phyloP scores from a whole-genome alignment of 1,284 basidiomycete species.

The Ganoderma resinaceum region DNA sequence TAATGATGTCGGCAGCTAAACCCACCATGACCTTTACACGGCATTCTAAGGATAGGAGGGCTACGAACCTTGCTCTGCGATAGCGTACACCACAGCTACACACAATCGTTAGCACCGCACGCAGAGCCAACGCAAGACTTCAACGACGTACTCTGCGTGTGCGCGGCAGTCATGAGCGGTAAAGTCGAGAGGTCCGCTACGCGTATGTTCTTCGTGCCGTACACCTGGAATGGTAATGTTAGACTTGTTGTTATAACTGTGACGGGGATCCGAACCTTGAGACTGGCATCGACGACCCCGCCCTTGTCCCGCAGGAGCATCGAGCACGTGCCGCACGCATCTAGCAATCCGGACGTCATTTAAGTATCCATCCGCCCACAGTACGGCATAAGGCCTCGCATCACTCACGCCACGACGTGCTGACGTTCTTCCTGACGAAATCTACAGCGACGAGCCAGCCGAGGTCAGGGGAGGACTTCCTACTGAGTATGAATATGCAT shows the following conservation, averaged over 20 bases:
- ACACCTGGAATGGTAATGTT: slow-evolving; percentile 26
- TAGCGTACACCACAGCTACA: background rate
- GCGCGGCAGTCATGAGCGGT: slow-evolving; percentile 33
- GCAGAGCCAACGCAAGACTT: too few species aligned
- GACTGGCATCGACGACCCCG: slow-evolving; percentile 60
- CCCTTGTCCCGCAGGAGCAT: slow-evolving; percentile 61
- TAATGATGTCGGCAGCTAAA: background rate
- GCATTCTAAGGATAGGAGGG: too few species aligned
- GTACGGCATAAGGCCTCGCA: background rate
- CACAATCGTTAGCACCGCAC: background rate
- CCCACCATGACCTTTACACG: background rate
- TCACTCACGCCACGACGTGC: slow-evolving; percentile 27
- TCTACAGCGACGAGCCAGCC: slow-evolving; percentile 13
- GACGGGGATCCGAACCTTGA: slow-evolving; percentile 45
- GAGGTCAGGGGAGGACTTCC: too few species aligned
- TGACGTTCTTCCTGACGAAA: slow-evolving; percentile 14
- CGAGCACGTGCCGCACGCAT: slow-evolving; percentile 46
- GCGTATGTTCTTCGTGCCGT: slow-evolving; percentile 39
- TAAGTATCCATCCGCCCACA: too few species aligned
- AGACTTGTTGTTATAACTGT: too few species aligned
- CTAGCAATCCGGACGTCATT: slow-evolving; percentile 5
- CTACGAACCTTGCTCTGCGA: background rate
- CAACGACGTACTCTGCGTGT: slow-evolving; percentile 30
- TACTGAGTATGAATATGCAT: background rate
- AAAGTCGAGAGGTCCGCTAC: slow-evolving; percentile 42